Evolutionary conservation across 1,284 basidiomycete species (phyloP), one percentile per base, ranked within the genome.

Genomic region (Thelephora terrestris): DNA sequence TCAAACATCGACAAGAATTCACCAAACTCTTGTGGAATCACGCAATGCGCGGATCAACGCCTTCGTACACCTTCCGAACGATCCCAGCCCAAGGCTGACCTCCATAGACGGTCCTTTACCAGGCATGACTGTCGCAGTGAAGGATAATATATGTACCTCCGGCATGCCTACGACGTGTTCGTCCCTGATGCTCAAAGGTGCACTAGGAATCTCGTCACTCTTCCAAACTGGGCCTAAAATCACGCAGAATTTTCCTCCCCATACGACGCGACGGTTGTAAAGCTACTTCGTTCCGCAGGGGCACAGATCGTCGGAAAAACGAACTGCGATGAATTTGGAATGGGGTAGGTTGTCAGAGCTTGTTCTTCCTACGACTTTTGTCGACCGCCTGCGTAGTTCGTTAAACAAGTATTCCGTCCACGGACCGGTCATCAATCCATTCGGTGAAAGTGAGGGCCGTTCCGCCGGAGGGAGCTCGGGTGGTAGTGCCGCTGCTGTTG

Each of bases 281-380:
- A 67, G 1, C 65, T 81, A 2, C 67, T 99, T 0, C 68, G 74
- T 1, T 53, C 68, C 0, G 73, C 76, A 0, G 93, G 91, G 1
- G 91, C 85, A 0, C 63, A 75, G 7, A 77, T 98, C 12, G 60
- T 85, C 0, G 93, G 91, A 2, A 95, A 95, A 67, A 86, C 93
- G 0, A 97, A 97, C 61, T 93, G 92, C 65, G 95, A 99, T 62
- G 95, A 98, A 64, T 99, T 99, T 66, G 94, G 94, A 0, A 99
- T 99, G 95, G 95, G 95, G 85, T 92, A 53, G 17, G 72, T 63
- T 7, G 42, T 44, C 34, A 24, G 21, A n/a, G n/a, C 70, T 45
- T 17, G 23, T 48, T 29, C 38, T 44, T 21, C 16, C 42, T 52
- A 45, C 1, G 52, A 60, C 49, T 42, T 60, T 18, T 56, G 24